phyloP scores from a whole-genome alignment of 768 basidiomycete genomes.

The Amyloporia xantha region DNA sequence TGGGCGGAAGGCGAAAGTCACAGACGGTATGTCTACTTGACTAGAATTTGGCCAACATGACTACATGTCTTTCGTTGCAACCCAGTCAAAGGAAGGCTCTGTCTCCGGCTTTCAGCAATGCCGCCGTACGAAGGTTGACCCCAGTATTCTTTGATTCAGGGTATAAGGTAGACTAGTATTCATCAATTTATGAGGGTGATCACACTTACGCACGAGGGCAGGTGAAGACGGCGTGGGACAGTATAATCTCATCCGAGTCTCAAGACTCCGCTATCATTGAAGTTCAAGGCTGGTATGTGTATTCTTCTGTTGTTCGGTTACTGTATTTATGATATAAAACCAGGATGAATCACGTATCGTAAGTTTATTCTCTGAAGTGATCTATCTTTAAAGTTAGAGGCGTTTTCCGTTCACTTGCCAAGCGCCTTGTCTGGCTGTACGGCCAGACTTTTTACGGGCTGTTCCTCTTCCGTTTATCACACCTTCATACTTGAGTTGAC shows the following conservation, averaged over 20 bases:
- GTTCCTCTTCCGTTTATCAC: no score
- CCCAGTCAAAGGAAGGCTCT: slow-evolving; percentile 43
- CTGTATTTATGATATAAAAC: slow-evolving; percentile 2
- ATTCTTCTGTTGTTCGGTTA: not conserved
- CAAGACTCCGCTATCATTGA: slow-evolving; percentile 31
- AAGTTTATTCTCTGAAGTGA: slow-evolving; percentile 8
- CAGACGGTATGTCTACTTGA: slow-evolving; percentile 28
- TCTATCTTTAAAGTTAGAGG: no score
- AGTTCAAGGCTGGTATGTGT: slow-evolving; percentile 35
- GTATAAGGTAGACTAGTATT: slow-evolving; percentile 34
- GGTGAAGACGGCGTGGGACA: slow-evolving; percentile 32
- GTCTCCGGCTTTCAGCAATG: slow-evolving; percentile 47
- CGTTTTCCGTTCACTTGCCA: no score
- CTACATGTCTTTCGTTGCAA: slow-evolving; percentile 22
- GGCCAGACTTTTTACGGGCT: no score
- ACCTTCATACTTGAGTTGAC: no score
- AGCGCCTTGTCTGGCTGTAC: no score
- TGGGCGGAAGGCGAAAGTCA: slow-evolving; percentile 38
- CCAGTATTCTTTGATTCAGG: slow-evolving; percentile 44
- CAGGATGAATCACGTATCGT: slow-evolving; percentile 44
- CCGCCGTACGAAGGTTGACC: slow-evolving; percentile 40
- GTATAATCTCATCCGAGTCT: slow-evolving; percentile 17
- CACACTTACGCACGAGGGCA: slow-evolving; percentile 5
- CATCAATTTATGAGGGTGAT: not conserved
- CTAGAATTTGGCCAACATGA: slow-evolving; percentile 4